These are phyloP conservation scores for Hypoxylon sp. DNA, from an alignment of 2,329 filamentous ascomycete species.

Conservation along the genomic window DNA sequence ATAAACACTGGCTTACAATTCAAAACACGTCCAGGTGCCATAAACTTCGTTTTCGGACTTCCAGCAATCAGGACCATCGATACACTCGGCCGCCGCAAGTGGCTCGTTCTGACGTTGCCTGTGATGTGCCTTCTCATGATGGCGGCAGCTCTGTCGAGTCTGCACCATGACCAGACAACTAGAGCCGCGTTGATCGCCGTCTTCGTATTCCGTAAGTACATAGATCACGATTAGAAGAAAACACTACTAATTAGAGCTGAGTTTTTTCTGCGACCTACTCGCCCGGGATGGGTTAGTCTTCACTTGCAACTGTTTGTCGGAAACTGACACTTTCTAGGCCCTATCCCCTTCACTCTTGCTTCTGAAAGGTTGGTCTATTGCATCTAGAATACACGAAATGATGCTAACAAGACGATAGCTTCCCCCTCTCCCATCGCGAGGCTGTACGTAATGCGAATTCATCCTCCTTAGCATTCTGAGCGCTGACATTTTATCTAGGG, in stretches of 20 bases:
- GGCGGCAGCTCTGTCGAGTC: constrained; percentile 56
- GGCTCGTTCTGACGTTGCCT: constrained; percentile 61
- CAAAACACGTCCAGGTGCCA: constrained; percentile 51
- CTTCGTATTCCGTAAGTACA: constrained; percentile 56
- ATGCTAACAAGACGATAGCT: constrained; percentile 52
- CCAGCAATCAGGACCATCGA: constrained; percentile 60
- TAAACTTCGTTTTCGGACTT: constrained; percentile 61
- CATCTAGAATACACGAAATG: background rate
- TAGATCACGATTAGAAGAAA: background rate
- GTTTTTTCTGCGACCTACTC: constrained; percentile 62
- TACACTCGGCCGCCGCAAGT: constrained; percentile 60
- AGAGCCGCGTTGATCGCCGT: constrained; percentile 55
- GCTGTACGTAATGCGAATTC: constrained; percentile 49
- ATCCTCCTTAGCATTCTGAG: background rate
- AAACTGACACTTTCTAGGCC: constrained; percentile 53
- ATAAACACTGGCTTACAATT: background rate
- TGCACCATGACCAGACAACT: constrained; percentile 41
- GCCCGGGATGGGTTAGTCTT: constrained; percentile 53
- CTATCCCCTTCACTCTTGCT: constrained; percentile 66
- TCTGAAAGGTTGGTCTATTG: constrained; percentile 57
- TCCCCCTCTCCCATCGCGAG: constrained; percentile 65
- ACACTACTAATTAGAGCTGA: constrained; percentile 22
- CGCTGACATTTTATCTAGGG: constrained; percentile 52
- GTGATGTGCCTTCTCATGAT: constrained; percentile 61
- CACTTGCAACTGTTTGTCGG: background rate